Evolutionary conservation across 495 filamentous ascomycete species (phyloP).

Genomic region (Aspergillus sclerotiicarbonarius): DNA sequence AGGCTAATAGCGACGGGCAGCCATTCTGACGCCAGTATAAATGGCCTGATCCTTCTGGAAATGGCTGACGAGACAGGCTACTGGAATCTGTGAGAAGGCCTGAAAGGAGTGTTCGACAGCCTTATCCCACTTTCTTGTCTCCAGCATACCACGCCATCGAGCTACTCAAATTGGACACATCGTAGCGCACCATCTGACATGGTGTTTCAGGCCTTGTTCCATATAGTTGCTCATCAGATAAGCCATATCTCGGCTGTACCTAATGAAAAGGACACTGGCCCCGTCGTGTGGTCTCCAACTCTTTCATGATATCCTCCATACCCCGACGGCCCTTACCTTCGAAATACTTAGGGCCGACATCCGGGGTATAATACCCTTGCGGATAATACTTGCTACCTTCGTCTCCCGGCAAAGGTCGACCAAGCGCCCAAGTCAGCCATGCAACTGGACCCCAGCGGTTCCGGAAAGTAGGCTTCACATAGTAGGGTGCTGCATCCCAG

Average conservation of each 20-base stretch:
- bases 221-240: not conserved
- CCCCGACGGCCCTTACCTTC: conserved; percentile 51
- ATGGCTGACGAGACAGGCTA: too few species aligned
- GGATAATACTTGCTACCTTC: conserved; percentile 56
- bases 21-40: too few species aligned
- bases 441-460: conserved; percentile 58
- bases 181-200: too few species aligned
- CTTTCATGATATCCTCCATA: conserved; percentile 40
- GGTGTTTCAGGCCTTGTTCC: not conserved
- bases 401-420: conserved; percentile 60
- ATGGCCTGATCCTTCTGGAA: too few species aligned
- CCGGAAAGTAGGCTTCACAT: conserved; percentile 60
- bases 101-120: too few species aligned
- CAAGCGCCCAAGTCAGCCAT: conserved; percentile 51
- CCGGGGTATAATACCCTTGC: conserved; percentile 53
- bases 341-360: conserved; percentile 58
- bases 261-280: conserved; percentile 56
- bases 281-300: conserved; percentile 40
- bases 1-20: too few species aligned
- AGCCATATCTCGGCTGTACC: not conserved
- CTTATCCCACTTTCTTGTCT: too few species aligned
- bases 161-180: too few species aligned
- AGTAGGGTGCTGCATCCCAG: conserved; percentile 58
- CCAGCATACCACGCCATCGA: too few species aligned
- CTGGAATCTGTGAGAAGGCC: too few species aligned